Evolutionary conservation across 75 land plant genomes (phyloP).

Genomic region (Adiantum capillusveneris): DNA sequence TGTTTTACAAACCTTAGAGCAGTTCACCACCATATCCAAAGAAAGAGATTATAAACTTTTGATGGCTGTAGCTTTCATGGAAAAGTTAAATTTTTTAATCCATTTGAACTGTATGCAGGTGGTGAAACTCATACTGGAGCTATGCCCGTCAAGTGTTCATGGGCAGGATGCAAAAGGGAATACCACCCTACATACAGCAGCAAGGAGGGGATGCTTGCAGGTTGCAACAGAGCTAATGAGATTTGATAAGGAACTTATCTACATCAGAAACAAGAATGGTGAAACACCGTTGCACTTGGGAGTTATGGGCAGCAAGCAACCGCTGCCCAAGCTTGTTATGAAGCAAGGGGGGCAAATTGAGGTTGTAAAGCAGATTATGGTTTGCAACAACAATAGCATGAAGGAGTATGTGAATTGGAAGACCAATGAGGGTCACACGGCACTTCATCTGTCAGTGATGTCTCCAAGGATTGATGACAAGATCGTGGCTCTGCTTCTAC

Average conservation of each 20-base stretch:
- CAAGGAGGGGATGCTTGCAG: slow-evolving; percentile 46
- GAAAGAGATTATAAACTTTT: too few relatives aligned
- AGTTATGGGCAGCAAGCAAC: slow-evolving; percentile 44
- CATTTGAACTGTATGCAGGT: slow-evolving; percentile 44
- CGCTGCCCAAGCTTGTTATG: slow-evolving; percentile 44
- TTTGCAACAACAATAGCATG: slow-evolving; percentile 14
- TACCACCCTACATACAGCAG: slow-evolving; percentile 59
- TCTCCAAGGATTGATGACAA: slow-evolving; percentile 40
- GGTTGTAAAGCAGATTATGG: slow-evolving; percentile 39
- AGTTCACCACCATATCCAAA: too few relatives aligned
- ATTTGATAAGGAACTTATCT: slow-evolving; percentile 29
- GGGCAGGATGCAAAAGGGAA: slow-evolving; percentile 50
- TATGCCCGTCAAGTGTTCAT: slow-evolving; percentile 30
- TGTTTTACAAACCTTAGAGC: background rate
- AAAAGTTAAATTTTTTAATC: too few relatives aligned
- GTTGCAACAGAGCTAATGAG: slow-evolving; percentile 34
- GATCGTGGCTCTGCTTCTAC: slow-evolving; percentile 43
- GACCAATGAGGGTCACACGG: slow-evolving; percentile 60
- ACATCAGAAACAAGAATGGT: slow-evolving; percentile 33
- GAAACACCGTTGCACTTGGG: slow-evolving; percentile 60
- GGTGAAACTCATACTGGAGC: slow-evolving; percentile 28
- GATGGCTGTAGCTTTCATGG: too few relatives aligned
- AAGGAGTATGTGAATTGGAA: slow-evolving; percentile 37
- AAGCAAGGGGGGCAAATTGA: slow-evolving; percentile 35
- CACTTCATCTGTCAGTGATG: slow-evolving; percentile 53